Conservation (phyloP, 441 rosid species). For the Theobroma grandiflorum region DNA sequence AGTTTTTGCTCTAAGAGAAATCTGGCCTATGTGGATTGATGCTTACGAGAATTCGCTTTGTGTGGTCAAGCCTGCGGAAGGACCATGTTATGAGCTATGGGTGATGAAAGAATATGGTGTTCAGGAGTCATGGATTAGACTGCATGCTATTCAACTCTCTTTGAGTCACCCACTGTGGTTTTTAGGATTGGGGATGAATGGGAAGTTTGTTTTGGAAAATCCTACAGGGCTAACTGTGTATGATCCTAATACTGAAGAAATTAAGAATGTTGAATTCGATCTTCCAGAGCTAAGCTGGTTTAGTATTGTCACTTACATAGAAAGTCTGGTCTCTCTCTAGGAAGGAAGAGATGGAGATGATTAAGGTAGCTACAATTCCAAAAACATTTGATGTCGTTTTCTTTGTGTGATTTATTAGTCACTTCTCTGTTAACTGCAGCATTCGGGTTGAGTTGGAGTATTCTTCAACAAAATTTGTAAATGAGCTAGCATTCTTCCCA, state of each 20-base stretch:
- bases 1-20: too few relatives aligned
- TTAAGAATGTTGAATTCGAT: not conserved
- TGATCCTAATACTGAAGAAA: not conserved
- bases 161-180: fast-evolving
- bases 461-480: too few relatives aligned
- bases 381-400: too few relatives aligned
- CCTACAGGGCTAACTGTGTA: not conserved
- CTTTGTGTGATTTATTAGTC: too few relatives aligned
- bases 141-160: not conserved
- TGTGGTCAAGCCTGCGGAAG: not conserved
- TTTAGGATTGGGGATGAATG: not conserved
- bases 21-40: too few relatives aligned
- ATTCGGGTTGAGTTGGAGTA: too few relatives aligned
- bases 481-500: too few relatives aligned
- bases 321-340: not conserved
- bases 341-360: too few relatives aligned
- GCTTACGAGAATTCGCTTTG: not conserved
- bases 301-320: not conserved
- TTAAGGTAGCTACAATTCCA: too few relatives aligned
- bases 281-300: too few relatives aligned
- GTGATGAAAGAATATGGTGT: not conserved
- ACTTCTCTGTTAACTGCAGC: too few relatives aligned
- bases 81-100: not conserved
- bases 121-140: not conserved
- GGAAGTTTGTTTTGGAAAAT: not conserved